Evolutionary conservation across 2,329 filamentous ascomycete species (phyloP).

Genomic region (Curvularia sp.): DNA sequence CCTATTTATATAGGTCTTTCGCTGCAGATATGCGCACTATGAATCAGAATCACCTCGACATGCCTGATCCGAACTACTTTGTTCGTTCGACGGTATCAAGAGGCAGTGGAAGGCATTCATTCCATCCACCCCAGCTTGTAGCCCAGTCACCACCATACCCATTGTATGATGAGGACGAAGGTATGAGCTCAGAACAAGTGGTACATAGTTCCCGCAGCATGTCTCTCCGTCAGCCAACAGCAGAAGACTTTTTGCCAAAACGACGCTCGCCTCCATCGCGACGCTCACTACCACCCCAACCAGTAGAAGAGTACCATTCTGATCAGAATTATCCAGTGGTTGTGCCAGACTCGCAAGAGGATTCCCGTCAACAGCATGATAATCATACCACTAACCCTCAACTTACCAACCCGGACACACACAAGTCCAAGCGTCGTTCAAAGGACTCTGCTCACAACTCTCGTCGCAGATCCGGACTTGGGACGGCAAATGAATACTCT

Average conservation of each 20-base stretch:
- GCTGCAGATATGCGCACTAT: neutral
- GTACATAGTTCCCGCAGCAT: neutral
- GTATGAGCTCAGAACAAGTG: neutral
- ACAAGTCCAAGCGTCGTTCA: neutral
- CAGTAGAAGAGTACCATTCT: constrained; percentile 3
- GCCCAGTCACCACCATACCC: constrained; percentile 8
- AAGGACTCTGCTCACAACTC: neutral
- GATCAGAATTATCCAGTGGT: constrained; percentile 15
- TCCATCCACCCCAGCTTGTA: neutral
- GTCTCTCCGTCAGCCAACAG: constrained; percentile 7
- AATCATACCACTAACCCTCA: neutral
- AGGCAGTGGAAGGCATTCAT: neutral
- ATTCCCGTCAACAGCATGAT: neutral
- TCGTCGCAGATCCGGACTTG: neutral
- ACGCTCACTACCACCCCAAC: constrained; percentile 1
- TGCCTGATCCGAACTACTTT: constrained; percentile 11
- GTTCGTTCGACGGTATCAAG: neutral
- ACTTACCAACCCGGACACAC: neutral
- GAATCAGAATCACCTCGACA: neutral
- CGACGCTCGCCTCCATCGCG: constrained; percentile 4
- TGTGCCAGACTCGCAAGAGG: constrained; percentile 1
- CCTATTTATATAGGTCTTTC: neutral
- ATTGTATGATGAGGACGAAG: neutral
- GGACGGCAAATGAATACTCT: neutral
- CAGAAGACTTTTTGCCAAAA: constrained; percentile 10